These are phyloP conservation scores for Suillus bovinus DNA, from an alignment of 768 basidiomycete species.

Conservation along the genomic window DNA sequence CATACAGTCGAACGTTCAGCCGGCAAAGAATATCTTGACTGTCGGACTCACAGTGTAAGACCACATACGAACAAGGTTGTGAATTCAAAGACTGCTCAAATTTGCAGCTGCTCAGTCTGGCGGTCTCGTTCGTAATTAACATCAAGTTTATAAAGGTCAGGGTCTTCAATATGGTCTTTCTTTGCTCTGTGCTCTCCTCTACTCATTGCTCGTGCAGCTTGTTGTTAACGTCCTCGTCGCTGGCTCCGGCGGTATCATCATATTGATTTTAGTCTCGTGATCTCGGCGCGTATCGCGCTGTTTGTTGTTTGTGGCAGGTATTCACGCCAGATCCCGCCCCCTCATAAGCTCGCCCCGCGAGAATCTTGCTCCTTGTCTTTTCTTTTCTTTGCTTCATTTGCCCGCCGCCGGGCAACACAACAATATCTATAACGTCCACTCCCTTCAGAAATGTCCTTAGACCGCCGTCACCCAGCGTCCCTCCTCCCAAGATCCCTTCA, in stretches of 20 bases:
- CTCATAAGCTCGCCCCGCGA: conserved; percentile 13
- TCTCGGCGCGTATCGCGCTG: conserved; percentile 25
- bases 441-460: conserved; percentile 36
- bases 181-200: background rate
- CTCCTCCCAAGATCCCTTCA: conserved; percentile 76
- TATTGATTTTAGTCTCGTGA: conserved; percentile 33
- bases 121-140: background rate
- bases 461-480: conserved; percentile 71
- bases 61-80: no score
- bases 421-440: conserved; percentile 35
- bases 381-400: conserved; percentile 22
- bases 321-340: conserved; percentile 3
- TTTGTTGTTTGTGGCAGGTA: conserved; percentile 14
- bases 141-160: conserved; percentile 4
- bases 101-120: background rate
- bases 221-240: background rate
- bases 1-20: background rate
- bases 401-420: conserved; percentile 16
- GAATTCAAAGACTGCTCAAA: background rate
- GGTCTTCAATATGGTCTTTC: background rate
- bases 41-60: background rate
- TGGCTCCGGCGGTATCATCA: background rate
- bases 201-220: background rate
- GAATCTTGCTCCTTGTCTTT: conserved; percentile 3
- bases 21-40: background rate